Percentiles rank a stretch among this genome's conserved stretches.
Evolutionary conservation across 2,329 filamentous ascomycete genomes (phyloP).

Genomic region (Aspergillus pseudoglaucus): DNA sequence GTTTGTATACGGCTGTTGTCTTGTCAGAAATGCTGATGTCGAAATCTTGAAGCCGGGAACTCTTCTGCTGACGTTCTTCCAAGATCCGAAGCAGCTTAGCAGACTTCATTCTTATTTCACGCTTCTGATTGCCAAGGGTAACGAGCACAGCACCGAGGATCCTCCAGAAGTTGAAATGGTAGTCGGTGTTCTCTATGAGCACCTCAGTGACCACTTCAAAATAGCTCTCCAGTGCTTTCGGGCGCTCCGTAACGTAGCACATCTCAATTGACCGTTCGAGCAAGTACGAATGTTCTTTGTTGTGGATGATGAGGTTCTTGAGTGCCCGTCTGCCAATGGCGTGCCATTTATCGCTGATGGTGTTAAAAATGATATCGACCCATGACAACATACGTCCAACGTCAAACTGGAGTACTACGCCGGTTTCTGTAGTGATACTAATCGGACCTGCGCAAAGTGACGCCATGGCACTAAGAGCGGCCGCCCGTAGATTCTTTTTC

Average conservation of each 20-base stretch:
- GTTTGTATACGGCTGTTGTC: conserved; percentile 94
- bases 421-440: conserved; percentile 80
- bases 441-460: conserved; percentile 75
- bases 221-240: conserved; percentile 88
- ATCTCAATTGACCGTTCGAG: conserved; percentile 84
- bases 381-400: conserved; percentile 86
- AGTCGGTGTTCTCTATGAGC: conserved; percentile 73
- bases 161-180: conserved; percentile 83
- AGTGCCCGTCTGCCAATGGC: conserved; percentile 80
- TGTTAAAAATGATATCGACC: conserved; percentile 92
- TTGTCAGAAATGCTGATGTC: conserved; percentile 98
- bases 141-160: conserved; percentile 82
- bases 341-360: conserved; percentile 85
- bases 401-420: conserved; percentile 83
- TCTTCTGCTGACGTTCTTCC: conserved; percentile 75
- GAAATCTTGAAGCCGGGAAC: conserved; percentile 89
- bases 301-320: conserved; percentile 83
- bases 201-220: conserved; percentile 89
- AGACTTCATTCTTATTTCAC: conserved; percentile 81
- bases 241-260: conserved; percentile 75
- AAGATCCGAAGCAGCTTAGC: conserved; percentile 71
- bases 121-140: conserved; percentile 85
- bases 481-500: conserved; percentile 82
- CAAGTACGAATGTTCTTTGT: conserved; percentile 77
- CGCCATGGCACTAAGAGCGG: conserved; percentile 92